Base-by-base conservation (phyloP, 495 filamentous ascomycete genomes). In the Stereocaulon alpinum region DNA sequence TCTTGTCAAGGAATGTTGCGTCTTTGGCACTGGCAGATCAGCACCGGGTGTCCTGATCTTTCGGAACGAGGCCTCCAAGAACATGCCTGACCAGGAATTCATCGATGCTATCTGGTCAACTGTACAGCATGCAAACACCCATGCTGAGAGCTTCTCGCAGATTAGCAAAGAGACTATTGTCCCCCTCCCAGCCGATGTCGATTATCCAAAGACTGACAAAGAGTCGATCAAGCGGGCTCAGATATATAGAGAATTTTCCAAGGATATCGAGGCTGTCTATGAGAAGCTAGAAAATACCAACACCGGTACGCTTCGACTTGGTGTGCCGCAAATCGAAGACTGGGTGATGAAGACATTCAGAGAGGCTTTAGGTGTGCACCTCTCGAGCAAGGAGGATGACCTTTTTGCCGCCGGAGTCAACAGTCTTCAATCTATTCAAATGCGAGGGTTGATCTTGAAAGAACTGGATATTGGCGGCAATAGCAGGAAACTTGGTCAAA, bases 381-480 rank as follows among this genome's bases (percentile, higher is more conserved):
- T 80, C 6, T 66, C 73, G 4, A 62, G 71, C 51, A 53, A 60
- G 4, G 61, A 78, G 2, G 65, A 73, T 5, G 77, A 82, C 61
- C 76, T 85, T 64, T 84, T 83, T 54, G 66, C 74, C 0, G 69
- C 75, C 7, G 82, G 82, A 9, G 63, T 85, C n/a, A 81, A 83
- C 63, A 84, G 81, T 56, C 66, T 85, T n/a, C 77, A 78, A 49
- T 79, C 81, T 5, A 83, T 82, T 18, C 77, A 82, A 50, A 66
- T 84, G 49, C 74, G 80, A 37, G 70, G 76, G 11, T 63, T 79
- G 6, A 73, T 85, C 22, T 66, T 78, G 24, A 69, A 73, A 14
- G 68, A 76, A 40, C 73, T 80, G 43, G 69, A 71, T 27, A 67
- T 80, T 7, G 68, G 60, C 18, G 66, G 66, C 1, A 55, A 67